Conservation (phyloP, 2,329 filamentous ascomycete species). For the Aureobasidium lini region DNA sequence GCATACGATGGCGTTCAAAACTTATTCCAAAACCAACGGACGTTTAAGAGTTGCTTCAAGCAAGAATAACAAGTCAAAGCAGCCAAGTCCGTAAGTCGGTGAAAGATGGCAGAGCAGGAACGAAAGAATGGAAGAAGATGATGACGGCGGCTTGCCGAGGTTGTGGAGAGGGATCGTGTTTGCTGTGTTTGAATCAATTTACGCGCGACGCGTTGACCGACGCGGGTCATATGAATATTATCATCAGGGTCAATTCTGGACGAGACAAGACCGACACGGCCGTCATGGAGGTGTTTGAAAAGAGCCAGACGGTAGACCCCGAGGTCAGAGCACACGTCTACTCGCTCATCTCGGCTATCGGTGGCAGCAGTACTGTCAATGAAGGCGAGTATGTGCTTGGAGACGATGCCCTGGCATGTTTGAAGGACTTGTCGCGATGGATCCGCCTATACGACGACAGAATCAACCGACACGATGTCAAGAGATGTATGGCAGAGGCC, state of each 20-base stretch:
- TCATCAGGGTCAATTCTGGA: neutral
- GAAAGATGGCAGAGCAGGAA: neutral
- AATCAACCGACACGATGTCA: constrained; percentile 87
- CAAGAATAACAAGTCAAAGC: neutral
- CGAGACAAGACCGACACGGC: neutral
- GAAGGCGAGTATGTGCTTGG: constrained; percentile 80
- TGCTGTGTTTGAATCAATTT: constrained; percentile 6
- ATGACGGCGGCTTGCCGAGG: neutral
- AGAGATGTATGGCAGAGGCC: constrained; percentile 81
- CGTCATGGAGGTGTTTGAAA: constrained; percentile 24
- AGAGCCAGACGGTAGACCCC: constrained; percentile 58
- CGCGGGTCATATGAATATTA: neutral
- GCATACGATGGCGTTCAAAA: constrained; percentile 58
- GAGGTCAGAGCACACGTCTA: constrained; percentile 90
- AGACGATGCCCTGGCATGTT: constrained; percentile 83
- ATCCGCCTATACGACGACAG: constrained; percentile 91
- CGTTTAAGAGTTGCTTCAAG: neutral
- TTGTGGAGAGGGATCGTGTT: neutral
- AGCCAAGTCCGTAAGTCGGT: neutral
- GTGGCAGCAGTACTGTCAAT: constrained; percentile 71
- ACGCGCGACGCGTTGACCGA: constrained; percentile 4
- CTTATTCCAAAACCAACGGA: neutral
- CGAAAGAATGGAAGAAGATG: neutral
- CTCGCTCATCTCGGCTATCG: constrained; percentile 88
- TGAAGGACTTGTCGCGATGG: constrained; percentile 94